Conservation (phyloP, 768 basidiomycete genomes). For the Psilocybe tampanensis region DNA sequence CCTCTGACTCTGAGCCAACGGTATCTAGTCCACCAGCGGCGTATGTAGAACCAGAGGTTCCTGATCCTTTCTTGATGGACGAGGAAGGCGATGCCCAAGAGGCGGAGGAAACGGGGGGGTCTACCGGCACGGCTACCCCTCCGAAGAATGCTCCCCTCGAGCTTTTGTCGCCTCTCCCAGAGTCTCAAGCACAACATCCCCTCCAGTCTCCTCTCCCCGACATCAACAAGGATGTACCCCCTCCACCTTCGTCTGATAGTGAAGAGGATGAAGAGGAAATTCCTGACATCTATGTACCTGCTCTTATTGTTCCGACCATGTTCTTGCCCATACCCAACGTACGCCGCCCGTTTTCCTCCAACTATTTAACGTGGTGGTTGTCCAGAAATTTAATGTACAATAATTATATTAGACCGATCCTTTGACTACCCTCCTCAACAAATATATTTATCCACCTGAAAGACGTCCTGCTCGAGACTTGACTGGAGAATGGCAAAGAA, state of each 20-base stretch:
- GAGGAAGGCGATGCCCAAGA: conserved; percentile 49
- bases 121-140: conserved; percentile 25
- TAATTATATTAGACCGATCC: conserved; percentile 76
- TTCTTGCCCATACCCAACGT: conserved; percentile 91
- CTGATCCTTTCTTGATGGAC: conserved; percentile 66
- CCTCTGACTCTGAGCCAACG: conserved; percentile 23
- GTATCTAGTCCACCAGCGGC: conserved; percentile 30
- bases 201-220: conserved; percentile 34
- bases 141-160: conserved; percentile 46
- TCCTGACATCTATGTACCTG: conserved; percentile 67
- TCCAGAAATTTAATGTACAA: conserved; percentile 49
- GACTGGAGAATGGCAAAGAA: conserved; percentile 71
- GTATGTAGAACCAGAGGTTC: conserved; percentile 47
- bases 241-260: conserved; percentile 45
- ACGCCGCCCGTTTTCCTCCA: conserved; percentile 54
- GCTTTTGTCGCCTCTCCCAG: conserved; percentile 25
- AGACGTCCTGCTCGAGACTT: conserved; percentile 73
- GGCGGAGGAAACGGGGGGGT: no score
- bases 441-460: conserved; percentile 81
- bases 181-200: conserved; percentile 21
- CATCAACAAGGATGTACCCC: conserved; percentile 58
- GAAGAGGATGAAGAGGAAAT: conserved; percentile 52
- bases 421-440: conserved; percentile 76
- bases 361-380: conserved; percentile 65
- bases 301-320: conserved; percentile 73